Conservation (phyloP, 345 rosid species). For the Gossypium sturtianum region DNA sequence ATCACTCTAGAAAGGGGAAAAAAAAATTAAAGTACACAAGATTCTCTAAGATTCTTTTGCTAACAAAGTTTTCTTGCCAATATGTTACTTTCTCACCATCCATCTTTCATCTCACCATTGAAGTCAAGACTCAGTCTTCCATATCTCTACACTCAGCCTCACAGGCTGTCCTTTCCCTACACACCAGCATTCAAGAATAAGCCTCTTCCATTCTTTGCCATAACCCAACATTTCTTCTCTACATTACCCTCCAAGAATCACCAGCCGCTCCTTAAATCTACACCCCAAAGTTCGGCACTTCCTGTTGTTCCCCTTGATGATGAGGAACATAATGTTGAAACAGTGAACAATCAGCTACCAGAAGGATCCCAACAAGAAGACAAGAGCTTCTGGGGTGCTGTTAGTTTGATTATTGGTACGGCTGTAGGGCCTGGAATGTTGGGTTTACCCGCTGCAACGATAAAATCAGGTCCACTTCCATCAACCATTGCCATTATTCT, state of each 20-base stretch:
- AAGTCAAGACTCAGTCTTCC: slow-evolving; percentile 12
- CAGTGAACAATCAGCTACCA: slow-evolving; percentile 10
- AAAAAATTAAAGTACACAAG: neutral
- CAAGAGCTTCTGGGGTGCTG: slow-evolving; percentile 89
- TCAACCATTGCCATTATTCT: slow-evolving; percentile 56
- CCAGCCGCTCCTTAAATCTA: slow-evolving; percentile 22
- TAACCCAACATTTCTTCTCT: neutral
- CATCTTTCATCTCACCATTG: neutral
- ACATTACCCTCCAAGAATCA: neutral
- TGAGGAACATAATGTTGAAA: slow-evolving; percentile 19
- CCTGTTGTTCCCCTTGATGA: slow-evolving; percentile 9
- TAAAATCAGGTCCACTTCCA: slow-evolving; percentile 70
- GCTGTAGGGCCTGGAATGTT: slow-evolving; percentile 96
- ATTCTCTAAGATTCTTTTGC: neutral
- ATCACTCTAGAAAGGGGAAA: neutral
- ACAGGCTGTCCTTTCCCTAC: slow-evolving; percentile 7
- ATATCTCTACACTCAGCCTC: neutral
- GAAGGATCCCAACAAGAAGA: slow-evolving; percentile 13
- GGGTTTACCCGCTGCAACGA: slow-evolving; percentile 78
- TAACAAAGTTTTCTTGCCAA: neutral
- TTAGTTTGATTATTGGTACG: slow-evolving; percentile 79
- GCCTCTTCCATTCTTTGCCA: neutral
- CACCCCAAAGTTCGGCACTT: slow-evolving; percentile 11
- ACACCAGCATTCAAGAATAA: neutral
- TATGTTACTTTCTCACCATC: slow-evolving; percentile 9